A percentile compares a stretch with the other conserved stretches of the same genome.
Evolutionary conservation across 495 filamentous ascomycete species (phyloP).

Genomic region (Chaetomidium leptoderma): DNA sequence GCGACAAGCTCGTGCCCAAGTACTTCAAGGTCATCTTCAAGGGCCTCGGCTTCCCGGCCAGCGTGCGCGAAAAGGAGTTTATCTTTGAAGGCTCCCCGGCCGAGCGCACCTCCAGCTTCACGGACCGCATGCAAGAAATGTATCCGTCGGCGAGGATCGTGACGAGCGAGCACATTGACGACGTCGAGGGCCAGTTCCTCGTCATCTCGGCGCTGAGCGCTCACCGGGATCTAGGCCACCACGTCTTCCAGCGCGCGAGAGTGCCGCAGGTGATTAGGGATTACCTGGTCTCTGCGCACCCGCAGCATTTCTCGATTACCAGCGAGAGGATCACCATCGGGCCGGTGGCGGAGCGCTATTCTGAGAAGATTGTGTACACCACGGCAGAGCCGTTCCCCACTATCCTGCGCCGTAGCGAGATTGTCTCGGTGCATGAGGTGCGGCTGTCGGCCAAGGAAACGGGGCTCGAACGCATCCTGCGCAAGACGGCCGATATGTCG

Average conservation of each 20-base stretch:
- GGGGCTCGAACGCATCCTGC: constrained; percentile 82
- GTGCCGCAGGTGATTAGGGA: constrained; percentile 79
- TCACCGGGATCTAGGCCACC: constrained; percentile 75
- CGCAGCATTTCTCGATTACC: constrained; percentile 68
- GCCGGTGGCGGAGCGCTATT: constrained; percentile 63
- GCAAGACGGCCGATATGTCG: constrained; percentile 83
- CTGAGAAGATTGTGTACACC: constrained; percentile 82
- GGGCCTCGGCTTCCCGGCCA: constrained; percentile 81
- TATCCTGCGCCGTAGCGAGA: constrained; percentile 82
- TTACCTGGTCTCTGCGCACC: constrained; percentile 71
- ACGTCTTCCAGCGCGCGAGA: constrained; percentile 81
- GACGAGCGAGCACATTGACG: constrained; percentile 63
- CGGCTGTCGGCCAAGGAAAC: constrained; percentile 73
- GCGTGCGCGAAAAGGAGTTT: constrained; percentile 83
- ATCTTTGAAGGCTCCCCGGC: constrained; percentile 77
- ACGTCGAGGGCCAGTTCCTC: constrained; percentile 86
- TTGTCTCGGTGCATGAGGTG: constrained; percentile 60
- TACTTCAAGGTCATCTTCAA: constrained; percentile 93
- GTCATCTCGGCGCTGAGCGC: constrained; percentile 75
- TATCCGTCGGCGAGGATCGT: constrained; percentile 85
- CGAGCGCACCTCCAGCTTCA: constrained; percentile 76
- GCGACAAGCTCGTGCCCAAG: constrained; percentile 68
- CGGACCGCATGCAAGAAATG: constrained; percentile 87
- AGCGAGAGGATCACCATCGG: constrained; percentile 62
- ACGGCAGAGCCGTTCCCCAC: constrained; percentile 87